Evolutionary conservation across 129 eudicot species (phyloP), one percentile per base, ranked within the genome.

Genomic region (Oenanthe sinensis): DNA sequence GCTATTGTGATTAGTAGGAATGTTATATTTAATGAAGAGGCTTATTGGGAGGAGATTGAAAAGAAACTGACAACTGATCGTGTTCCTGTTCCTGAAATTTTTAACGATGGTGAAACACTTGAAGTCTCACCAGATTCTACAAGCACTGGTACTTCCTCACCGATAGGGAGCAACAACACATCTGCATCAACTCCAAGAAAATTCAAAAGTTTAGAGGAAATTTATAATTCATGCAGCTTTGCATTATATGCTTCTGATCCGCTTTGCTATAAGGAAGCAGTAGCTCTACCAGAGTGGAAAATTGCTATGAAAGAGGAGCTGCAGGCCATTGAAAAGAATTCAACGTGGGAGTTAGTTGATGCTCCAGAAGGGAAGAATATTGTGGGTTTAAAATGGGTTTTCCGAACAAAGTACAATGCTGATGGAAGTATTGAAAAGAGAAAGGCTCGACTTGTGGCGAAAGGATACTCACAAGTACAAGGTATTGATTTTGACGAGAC

Each of bases 401-500:
- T 37, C 12, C 9, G 19, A 22, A 79, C 43, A 0, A 70, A 65
- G 49, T 45, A 79, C 15, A 17, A 43, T 68, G 58, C 69, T 26
- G 77, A 79, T 67, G 81, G 81, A 6, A 78, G 45, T 19, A 45
- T 63, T 24, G 45, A 68, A 13, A 78, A 78, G 33, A 47, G 50
- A 19, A 79, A 79, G 73, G 77, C 39, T 6, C 28, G 70, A 16
- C 28, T 79, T 4, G 82, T 68, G 3, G 77, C 58, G 1, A 79
- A 79, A 62, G 77, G 77, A 7, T 79, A 79, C 69, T 19, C 77
- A 5, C 68, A 79, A 22, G 14, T 45, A 28, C 75, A 78, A 78
- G 67, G 81, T 30, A 7, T 60, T 24, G 54, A 81, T 33, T 81
- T 42, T 3, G 75, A 74, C 0, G 70, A 81, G 24, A 81, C 80